phyloP scores from a whole-genome alignment of 1,284 basidiomycete genomes.

The Amylostereum areolatum region DNA sequence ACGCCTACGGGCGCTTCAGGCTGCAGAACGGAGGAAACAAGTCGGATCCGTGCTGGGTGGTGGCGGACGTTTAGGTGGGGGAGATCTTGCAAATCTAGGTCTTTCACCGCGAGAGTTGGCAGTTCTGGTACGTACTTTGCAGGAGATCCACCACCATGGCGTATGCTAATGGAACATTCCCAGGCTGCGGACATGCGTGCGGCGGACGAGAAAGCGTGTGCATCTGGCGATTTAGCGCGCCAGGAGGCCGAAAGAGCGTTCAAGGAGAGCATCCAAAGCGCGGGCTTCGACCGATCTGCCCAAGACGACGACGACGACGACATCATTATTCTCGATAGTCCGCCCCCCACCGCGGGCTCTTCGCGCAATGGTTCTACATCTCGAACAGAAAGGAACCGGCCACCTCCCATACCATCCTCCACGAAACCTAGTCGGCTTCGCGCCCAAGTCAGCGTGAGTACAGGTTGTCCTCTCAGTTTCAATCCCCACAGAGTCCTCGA shows the following conservation, averaged over 20 bases:
- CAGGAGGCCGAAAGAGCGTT: conserved; percentile 68
- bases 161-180: not conserved
- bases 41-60: conserved; percentile 42
- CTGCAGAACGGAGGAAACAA: conserved; percentile 66
- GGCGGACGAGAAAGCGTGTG: conserved; percentile 69
- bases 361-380: conserved; percentile 9
- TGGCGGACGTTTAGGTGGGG: conserved; percentile 51
- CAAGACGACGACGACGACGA: conserved; percentile 26
- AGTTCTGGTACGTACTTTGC: conserved; percentile 54
- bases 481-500: too few relatives aligned
- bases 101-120: conserved; percentile 68
- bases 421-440: too few relatives aligned
- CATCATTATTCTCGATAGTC: conserved; percentile 21
- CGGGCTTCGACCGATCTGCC: conserved; percentile 56
- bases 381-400: not conserved
- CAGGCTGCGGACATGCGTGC: conserved; percentile 79
- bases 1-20: conserved; percentile 60
- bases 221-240: conserved; percentile 50
- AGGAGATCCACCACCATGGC: not conserved
- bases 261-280: conserved; percentile 54
- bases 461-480: too few relatives aligned
- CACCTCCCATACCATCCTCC: not conserved
- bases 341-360: conserved; percentile 5
- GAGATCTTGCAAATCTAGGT: conserved; percentile 24
- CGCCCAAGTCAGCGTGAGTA: too few relatives aligned